phyloP scores from a whole-genome alignment of 306 rosid genomes.

The Rosa multiflora region DNA sequence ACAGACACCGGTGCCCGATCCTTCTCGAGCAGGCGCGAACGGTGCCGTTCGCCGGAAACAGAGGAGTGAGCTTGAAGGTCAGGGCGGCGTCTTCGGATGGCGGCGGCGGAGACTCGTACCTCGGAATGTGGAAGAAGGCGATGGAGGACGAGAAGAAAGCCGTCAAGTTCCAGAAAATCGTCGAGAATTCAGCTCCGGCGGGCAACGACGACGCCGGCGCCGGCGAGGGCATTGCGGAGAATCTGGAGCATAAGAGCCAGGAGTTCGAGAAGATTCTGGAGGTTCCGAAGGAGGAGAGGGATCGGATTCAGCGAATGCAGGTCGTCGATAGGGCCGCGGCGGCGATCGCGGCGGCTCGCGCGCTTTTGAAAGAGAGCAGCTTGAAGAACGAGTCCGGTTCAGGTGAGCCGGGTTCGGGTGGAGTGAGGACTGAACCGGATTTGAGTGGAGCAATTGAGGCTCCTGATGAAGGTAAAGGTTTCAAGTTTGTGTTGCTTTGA shows the following conservation, averaged over 20 bases:
- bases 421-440: not conserved
- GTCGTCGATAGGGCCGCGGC: slow-evolving; percentile 90
- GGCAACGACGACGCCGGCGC: not conserved
- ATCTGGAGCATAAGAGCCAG: slow-evolving; percentile 57
- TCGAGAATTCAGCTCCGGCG: slow-evolving; percentile 19
- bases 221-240: slow-evolving; percentile 18
- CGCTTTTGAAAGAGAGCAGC: slow-evolving; percentile 38
- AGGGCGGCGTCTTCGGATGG: slow-evolving; percentile 28
- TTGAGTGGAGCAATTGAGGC: not conserved
- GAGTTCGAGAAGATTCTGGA: slow-evolving; percentile 76
- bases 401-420: slow-evolving; percentile 1
- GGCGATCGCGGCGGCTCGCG: slow-evolving; percentile 77
- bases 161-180: slow-evolving; percentile 51
- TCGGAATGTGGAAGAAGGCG: slow-evolving; percentile 88
- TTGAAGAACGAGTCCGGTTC: slow-evolving; percentile 13
- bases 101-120: slow-evolving; percentile 52
- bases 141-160: slow-evolving; percentile 55
- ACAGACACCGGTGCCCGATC: not conserved
- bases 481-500: not conserved
- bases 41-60: not conserved
- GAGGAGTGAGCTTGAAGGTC: slow-evolving; percentile 20
- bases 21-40: not conserved
- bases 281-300: slow-evolving; percentile 75
- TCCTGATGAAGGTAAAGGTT: not conserved
- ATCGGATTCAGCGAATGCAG: slow-evolving; percentile 75